Percentiles rank a stretch among this genome's conserved stretches.
These are phyloP conservation scores for Echinochloa phyllopogon DNA, from an alignment of 176 grass and related monocot genomes.

Conservation along the genomic window DNA sequence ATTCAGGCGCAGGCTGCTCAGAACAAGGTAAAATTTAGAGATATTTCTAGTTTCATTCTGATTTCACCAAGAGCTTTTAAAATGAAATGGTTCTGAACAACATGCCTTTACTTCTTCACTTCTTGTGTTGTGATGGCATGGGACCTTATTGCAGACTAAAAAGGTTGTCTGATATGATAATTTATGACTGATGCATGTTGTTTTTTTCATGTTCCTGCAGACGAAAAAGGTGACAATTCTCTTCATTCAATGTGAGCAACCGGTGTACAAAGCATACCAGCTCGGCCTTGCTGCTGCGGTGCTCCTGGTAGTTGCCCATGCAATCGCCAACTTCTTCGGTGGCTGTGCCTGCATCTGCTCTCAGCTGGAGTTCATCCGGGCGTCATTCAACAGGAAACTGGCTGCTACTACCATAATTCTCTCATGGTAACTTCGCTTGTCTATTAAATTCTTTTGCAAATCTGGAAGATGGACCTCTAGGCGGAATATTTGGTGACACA, in stretches of 20 bases:
- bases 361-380: slow-evolving; percentile 65
- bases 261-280: slow-evolving; percentile 75
- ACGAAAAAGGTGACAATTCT: slow-evolving; percentile 66
- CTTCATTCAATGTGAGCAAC: slow-evolving; percentile 88
- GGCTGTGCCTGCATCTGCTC: slow-evolving; percentile 90
- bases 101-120: background rate
- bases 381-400: slow-evolving; percentile 79
- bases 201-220: slow-evolving; percentile 47
- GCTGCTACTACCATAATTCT: slow-evolving; percentile 67
- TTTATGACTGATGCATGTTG: background rate
- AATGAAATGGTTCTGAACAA: background rate
- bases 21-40: slow-evolving; percentile 68
- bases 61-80: background rate
- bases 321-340: slow-evolving; percentile 70
- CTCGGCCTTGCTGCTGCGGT: slow-evolving; percentile 78
- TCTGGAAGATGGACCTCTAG: background rate
- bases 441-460: background rate
- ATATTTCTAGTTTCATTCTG: background rate
- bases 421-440: slow-evolving; percentile 68
- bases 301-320: slow-evolving; percentile 72
- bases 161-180: slow-evolving; percentile 12
- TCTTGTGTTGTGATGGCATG: background rate
- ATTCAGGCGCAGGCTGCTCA: slow-evolving; percentile 82
- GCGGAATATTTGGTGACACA: background rate
- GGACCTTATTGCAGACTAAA: background rate